phyloP scores from a whole-genome alignment of 208 protist species.

The Paratrypanosoma confusum region DNA sequence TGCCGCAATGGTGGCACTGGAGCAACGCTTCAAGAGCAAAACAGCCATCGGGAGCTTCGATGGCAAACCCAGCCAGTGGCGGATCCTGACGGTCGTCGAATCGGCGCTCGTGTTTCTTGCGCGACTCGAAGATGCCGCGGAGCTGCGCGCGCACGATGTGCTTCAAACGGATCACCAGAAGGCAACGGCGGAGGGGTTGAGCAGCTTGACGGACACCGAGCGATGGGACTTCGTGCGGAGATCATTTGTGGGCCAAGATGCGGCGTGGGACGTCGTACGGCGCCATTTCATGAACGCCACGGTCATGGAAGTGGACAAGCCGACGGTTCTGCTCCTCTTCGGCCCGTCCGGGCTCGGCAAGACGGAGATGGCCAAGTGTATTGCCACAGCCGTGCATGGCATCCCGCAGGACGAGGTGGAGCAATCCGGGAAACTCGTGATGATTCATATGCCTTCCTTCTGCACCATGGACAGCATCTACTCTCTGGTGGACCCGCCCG shows the following conservation, averaged over 20 bases:
- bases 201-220: too few relatives aligned
- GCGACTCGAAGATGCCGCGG: too few relatives aligned
- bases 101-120: too few relatives aligned
- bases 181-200: too few relatives aligned
- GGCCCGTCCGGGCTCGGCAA: constrained; percentile 79
- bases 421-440: constrained; percentile 50
- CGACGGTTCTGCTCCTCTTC: constrained; percentile 73
- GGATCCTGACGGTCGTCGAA: too few relatives aligned
- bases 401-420: constrained; percentile 28
- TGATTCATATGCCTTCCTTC: constrained; percentile 80
- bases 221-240: constrained; percentile 30
- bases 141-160: too few relatives aligned
- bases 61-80: too few relatives aligned
- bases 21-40: too few relatives aligned
- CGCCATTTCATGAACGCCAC: constrained; percentile 47
- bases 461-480: constrained; percentile 82
- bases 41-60: too few relatives aligned
- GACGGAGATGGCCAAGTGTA: constrained; percentile 58
- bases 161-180: too few relatives aligned
- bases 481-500: constrained; percentile 79
- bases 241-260: constrained; percentile 67
- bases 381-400: constrained; percentile 53
- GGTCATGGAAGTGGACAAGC: constrained; percentile 60
- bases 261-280: constrained; percentile 36
- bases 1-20: too few relatives aligned